phyloP scores from a whole-genome alignment of 2,329 filamentous ascomycete genomes.

The Thielaviopsis euricoi region DNA sequence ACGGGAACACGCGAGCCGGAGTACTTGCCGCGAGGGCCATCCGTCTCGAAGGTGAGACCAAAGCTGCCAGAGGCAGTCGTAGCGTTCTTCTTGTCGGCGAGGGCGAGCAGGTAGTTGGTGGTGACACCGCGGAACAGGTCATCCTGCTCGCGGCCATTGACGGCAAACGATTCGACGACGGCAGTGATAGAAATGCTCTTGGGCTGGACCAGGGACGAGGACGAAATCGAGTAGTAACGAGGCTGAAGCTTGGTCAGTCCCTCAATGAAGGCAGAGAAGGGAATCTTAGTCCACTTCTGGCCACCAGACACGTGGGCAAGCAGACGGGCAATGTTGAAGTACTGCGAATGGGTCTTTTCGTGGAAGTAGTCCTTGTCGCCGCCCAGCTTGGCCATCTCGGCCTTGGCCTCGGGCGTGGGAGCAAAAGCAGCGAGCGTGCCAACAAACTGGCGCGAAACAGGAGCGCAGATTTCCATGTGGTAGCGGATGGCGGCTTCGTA shows the following conservation, averaged over 20 bases:
- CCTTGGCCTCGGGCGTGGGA: slow-evolving; percentile 67
- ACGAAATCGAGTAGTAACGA: slow-evolving; percentile 98
- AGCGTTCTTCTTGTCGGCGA: slow-evolving; percentile 93
- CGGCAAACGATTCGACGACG: slow-evolving; percentile 69
- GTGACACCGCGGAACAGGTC: slow-evolving; percentile 83
- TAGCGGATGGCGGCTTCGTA: slow-evolving; percentile 88
- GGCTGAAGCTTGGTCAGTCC: slow-evolving; percentile 88
- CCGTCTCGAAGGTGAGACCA: slow-evolving; percentile 72
- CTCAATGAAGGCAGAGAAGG: slow-evolving; percentile 91
- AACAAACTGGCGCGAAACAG: slow-evolving; percentile 90
- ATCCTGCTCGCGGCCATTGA: slow-evolving; percentile 52
- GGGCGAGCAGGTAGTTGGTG: slow-evolving; percentile 86
- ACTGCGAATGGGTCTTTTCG: slow-evolving; percentile 61
- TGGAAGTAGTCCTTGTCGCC: slow-evolving; percentile 93
- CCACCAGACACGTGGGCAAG: slow-evolving; percentile 57
- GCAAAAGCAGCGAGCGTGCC: slow-evolving; percentile 77
- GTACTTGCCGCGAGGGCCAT: slow-evolving; percentile 88
- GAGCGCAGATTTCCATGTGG: slow-evolving; percentile 90
- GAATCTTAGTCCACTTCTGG: slow-evolving; percentile 65
- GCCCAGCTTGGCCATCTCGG: slow-evolving; percentile 76
- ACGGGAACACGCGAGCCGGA: slow-evolving; percentile 89
- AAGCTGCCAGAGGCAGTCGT: slow-evolving; percentile 68
- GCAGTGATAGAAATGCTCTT: slow-evolving; percentile 92
- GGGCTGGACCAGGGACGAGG: slow-evolving; percentile 84
- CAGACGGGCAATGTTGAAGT: slow-evolving; percentile 79